Evolutionary conservation across 805 yeast genomes (phyloP), one percentile per base, ranked within the genome.

Genomic region (Pichia manshurica): DNA sequence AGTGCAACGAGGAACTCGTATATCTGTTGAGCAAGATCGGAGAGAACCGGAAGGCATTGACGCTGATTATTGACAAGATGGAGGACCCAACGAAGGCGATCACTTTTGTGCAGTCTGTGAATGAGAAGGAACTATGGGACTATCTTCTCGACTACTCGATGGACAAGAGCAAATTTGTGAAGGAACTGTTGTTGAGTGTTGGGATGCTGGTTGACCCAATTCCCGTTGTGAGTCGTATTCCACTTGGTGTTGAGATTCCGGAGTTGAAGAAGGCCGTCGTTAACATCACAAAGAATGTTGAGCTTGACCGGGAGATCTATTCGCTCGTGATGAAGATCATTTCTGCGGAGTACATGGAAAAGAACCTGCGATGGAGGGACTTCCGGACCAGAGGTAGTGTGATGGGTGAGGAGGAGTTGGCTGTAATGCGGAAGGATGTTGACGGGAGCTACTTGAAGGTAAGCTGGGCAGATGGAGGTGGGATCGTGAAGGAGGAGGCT

Each of bases 1-100:
- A 72, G 1, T 72, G 75, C 36, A 73, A 72, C 36, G 79, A 82
- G 36, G 98, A 91, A 58, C 70, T 89, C 36, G 95, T 93, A 0
- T 89, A 79, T 58, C 65, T 93, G 28, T 73, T 87, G 51, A 95
- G 96, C 4, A 79, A 80, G 56, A 81, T 86, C 22, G 98, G 99
- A 1, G 85, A 86, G 54, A 79, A 82, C 48, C 75, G 74, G 51
- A 76, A 79, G 51, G 98, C 98, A 0, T 66, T 91, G 56, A 75
- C 72, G 48, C 69, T 93, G 38, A 88, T 93, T 15, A 80, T 89
- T 35, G 84, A 86, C 53, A 76, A 86, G 55, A 66, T 90, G 44
- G 74, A 82, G 46, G 93, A 91, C 60, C 91, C 96, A 0, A 75
- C 76, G 36, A 72, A 77, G 53, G 98, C 98, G 0, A 84, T 93